These are phyloP conservation scores for Nitzschia putrida DNA, from an alignment of 108 stramenopile species.

Conservation along the genomic window DNA sequence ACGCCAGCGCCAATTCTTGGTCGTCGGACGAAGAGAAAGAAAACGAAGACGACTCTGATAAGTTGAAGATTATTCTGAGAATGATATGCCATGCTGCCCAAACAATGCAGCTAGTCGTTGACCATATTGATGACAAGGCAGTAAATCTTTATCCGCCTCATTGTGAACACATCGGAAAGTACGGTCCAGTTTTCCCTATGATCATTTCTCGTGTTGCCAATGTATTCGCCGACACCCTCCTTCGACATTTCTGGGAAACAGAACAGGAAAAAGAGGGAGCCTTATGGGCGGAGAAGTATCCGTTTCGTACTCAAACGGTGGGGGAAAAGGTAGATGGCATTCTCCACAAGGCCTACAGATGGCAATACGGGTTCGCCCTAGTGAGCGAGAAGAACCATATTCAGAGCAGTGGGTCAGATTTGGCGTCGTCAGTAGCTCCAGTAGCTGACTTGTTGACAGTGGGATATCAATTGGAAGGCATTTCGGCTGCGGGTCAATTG, in stretches of 20 bases:
- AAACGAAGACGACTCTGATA: constrained; percentile 12
- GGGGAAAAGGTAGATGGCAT: constrained; percentile 58
- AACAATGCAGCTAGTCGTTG: constrained; percentile 57
- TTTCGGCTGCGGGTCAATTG: constrained; percentile 62
- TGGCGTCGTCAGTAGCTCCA: constrained; percentile 13
- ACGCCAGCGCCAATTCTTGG: constrained; percentile 63
- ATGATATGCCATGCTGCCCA: constrained; percentile 70
- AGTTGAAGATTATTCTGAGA: constrained; percentile 42
- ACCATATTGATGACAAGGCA: constrained; percentile 51
- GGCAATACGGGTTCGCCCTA: constrained; percentile 67
- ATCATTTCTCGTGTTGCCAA: constrained; percentile 62
- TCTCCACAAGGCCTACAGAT: constrained; percentile 62
- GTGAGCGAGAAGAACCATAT: constrained; percentile 30
- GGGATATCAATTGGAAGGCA: constrained; percentile 56
- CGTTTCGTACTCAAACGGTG: constrained; percentile 52
- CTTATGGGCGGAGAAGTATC: constrained; percentile 62
- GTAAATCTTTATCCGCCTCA: constrained; percentile 20
- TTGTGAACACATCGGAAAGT: neutral
- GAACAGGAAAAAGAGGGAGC: constrained; percentile 9
- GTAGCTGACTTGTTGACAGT: constrained; percentile 9
- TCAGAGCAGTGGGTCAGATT: constrained; percentile 22
- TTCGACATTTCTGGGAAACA: constrained; percentile 50
- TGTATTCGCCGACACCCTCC: constrained; percentile 61
- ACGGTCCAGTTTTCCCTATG: constrained; percentile 75
- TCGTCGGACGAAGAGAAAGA: constrained; percentile 36